These are phyloP conservation scores for Sclerotinia spermophila DNA, from an alignment of 2,329 filamentous ascomycete genomes.

Conservation along the genomic window DNA sequence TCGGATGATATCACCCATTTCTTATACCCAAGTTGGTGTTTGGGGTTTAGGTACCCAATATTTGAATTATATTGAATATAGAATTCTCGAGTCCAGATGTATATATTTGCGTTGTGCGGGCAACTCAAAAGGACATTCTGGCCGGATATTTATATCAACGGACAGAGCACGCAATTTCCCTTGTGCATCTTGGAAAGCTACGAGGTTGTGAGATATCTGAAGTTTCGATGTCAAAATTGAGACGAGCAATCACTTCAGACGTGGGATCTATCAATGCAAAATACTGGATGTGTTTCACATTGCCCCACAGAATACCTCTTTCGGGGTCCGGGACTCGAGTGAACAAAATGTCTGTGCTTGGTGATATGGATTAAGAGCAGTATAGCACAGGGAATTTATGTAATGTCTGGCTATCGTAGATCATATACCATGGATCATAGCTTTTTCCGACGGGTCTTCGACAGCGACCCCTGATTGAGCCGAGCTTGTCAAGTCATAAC, in stretches of 20 bases:
- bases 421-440: not conserved
- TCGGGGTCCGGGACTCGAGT: not conserved
- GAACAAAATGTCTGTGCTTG: not conserved
- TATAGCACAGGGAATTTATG: not conserved
- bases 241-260: not conserved
- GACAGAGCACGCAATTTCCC: not conserved
- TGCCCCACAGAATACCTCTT: not conserved
- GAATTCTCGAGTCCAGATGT: not conserved
- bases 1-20: not conserved
- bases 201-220: not conserved
- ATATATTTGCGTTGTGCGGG: not conserved
- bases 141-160: not conserved
- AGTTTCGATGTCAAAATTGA: not conserved
- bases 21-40: no score
- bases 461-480: not conserved
- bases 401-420: not conserved
- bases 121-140: not conserved
- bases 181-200: not conserved
- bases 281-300: not conserved
- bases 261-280: not conserved
- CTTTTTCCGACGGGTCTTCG: not conserved
- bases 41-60: not conserved
- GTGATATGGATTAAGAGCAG: not conserved
- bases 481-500: not conserved
- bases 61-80: not conserved